These are phyloP conservation scores for thale cress (Arabidopsis thaliana) DNA, from an alignment of 345 rosid species.

Conservation along the genomic window TAIR10.1 NC_003076.8:18800501-18801000, in stretches of 20 bases:
- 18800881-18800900: not conserved
- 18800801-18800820: conserved; percentile 14
- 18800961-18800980: not conserved
- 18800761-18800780: conserved; percentile 33
- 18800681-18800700: too few species aligned
- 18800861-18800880: conserved; percentile 7
- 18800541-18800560: too few species aligned
- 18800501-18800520: too few species aligned
- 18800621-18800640: too few species aligned
- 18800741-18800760: conserved; percentile 3
- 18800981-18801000: conserved; percentile 1
- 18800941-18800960: not conserved
- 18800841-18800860: conserved; percentile 9
- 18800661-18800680: too few species aligned
- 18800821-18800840: not conserved
- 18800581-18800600: too few species aligned
- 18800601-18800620: too few species aligned
- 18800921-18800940: not conserved
- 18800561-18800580: too few species aligned
- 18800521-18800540: too few species aligned
- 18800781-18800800: not conserved
- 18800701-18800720: too few species aligned
- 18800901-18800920: not conserved
- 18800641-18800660: too few species aligned
- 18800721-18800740: not conserved